These are phyloP conservation scores for Proliferodiscus dingleyae DNA, from an alignment of 2,329 filamentous ascomycete genomes.

Conservation along the genomic window DNA sequence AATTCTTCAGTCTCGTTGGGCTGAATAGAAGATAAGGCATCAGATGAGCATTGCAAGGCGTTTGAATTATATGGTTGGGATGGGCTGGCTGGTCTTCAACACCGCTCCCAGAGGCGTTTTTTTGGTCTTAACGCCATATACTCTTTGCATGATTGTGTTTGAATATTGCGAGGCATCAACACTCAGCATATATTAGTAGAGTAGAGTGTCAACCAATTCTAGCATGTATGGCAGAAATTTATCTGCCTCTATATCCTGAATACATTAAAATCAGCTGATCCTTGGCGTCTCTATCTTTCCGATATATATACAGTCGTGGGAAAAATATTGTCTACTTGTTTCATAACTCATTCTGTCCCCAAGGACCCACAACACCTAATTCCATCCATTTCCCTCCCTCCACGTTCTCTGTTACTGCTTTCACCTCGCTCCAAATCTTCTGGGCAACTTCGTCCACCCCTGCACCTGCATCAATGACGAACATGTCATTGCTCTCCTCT, in stretches of 20 bases:
- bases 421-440: conserved; percentile 35
- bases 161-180: conserved; percentile 5
- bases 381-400: conserved; percentile 43
- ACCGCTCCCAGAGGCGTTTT: conserved; percentile 26
- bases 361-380: conserved; percentile 30
- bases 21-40: conserved; percentile 47
- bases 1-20: conserved; percentile 79
- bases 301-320: too few species aligned
- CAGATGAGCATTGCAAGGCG: conserved; percentile 13
- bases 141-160: conserved; percentile 1
- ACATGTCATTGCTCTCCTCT: conserved; percentile 48
- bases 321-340: not conserved
- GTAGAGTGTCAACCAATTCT: not conserved
- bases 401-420: conserved; percentile 41
- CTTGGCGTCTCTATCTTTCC: too few species aligned
- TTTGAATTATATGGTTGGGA: conserved; percentile 15
- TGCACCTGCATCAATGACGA: conserved; percentile 49
- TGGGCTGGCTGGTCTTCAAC: conserved; percentile 30
- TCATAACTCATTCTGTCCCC: conserved; percentile 3
- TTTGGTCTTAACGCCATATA: conserved; percentile 33
- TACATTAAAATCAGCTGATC: too few species aligned
- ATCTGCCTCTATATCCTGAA: not conserved
- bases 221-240: not conserved
- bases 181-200: not conserved
- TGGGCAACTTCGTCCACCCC: conserved; percentile 53